Percentiles rank a stretch among this genome's conserved stretches.
These are phyloP conservation scores for Epichloe typhina DNA, from an alignment of 2,329 filamentous ascomycete species.

Conservation along the genomic window DNA sequence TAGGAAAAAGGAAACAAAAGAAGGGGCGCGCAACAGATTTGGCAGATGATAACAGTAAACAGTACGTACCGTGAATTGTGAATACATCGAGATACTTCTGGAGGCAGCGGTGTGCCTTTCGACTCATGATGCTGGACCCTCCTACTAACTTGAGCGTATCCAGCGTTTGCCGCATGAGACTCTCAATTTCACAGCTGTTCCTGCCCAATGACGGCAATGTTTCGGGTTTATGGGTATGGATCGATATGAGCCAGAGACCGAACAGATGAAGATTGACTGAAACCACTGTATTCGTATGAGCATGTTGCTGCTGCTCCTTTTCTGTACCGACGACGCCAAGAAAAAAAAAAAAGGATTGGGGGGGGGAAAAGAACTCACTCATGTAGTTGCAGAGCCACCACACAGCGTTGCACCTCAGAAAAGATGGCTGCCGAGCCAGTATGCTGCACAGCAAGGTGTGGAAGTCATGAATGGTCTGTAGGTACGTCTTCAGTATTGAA, in stretches of 20 bases:
- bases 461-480: slow-evolving; percentile 10
- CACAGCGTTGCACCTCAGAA: slow-evolving; percentile 14
- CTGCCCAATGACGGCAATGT: slow-evolving; percentile 5
- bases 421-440: slow-evolving; percentile 8
- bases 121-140: slow-evolving; percentile 11
- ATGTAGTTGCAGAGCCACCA: slow-evolving; percentile 22
- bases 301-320: no score
- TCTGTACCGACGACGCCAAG: not conserved
- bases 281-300: slow-evolving; percentile 8
- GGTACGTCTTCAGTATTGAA: slow-evolving; percentile 12
- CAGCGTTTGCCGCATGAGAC: slow-evolving; percentile 5
- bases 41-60: not conserved
- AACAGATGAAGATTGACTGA: slow-evolving; percentile 17
- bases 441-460: slow-evolving; percentile 10
- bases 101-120: slow-evolving; percentile 12
- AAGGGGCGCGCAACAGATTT: not conserved
- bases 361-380: slow-evolving; percentile 7
- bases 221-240: slow-evolving; percentile 4
- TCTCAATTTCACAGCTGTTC: slow-evolving; percentile 7
- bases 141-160: slow-evolving; percentile 10
- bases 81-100: slow-evolving; percentile 9
- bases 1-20: no score
- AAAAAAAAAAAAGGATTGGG: not conserved
- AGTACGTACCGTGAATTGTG: slow-evolving; percentile 6
- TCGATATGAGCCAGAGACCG: slow-evolving; percentile 13